Evolutionary conservation across 2,329 filamentous ascomycete species (phyloP), one percentile per base, ranked within the genome.

Genomic region (Tolypocladium album): DNA sequence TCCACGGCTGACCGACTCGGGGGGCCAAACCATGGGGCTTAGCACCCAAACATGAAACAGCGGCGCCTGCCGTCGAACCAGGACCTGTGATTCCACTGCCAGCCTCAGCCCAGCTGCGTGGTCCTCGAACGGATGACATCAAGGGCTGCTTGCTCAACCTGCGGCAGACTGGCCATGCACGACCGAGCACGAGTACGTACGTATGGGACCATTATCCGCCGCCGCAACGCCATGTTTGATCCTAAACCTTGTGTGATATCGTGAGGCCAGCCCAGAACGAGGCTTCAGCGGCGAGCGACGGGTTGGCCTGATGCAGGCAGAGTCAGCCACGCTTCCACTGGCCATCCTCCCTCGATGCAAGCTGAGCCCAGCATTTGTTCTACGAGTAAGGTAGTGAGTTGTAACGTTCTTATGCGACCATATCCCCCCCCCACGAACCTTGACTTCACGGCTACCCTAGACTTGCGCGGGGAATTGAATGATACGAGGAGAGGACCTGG

Each of bases 1-100:
- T 31, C 13, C 15, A 27, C 12, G 8, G 12, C 20, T 39, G 8
- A 39, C 56, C 42, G 42, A 45, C 42, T 43, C 40, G 15, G 15
- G 22, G 61, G 62, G 67, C 61, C 56, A 15, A 17, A 24, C 22
- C 12, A 56, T 56, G 55, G 40, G 47, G 47, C 47, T 52, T 56
- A 20, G 53, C 38, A 13, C 55, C 55, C 4, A 34, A 31, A 34
- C 5, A 4, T 56, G 55, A 56, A 56, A 56, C 55, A 7, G 39
- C 38, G 55, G 55, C 55, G 39, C 22, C 38, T 38, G 38, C 53
- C 36, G 24, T 31, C 45, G 45, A 31, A 50, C 45, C 13, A 50
- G 15, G 45, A 50, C 8, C 11, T 13, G 45, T 31, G 45, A 27
- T 13, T 31, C 27, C 27, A 31, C 27, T 31, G 45, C 45, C 45